phyloP scores from a whole-genome alignment of 129 eudicot species.

The Dittrichia graveolens region DNA sequence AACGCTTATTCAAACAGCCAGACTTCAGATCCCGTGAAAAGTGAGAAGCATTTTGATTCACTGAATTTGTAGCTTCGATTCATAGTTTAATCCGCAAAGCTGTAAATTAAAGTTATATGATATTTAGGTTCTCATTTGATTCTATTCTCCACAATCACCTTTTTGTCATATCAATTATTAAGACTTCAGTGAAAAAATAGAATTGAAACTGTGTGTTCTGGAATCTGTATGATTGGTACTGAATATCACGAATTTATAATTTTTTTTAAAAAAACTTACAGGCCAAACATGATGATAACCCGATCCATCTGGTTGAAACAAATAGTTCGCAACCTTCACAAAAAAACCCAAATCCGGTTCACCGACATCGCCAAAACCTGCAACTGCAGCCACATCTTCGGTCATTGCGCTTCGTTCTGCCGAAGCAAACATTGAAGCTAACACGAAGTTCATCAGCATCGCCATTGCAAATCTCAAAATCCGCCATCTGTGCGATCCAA shows the following conservation, averaged over 20 bases:
- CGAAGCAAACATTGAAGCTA: slow-evolving; percentile 62
- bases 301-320: slow-evolving; percentile 61
- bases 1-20: too few species aligned
- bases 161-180: too few species aligned
- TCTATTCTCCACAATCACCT: too few species aligned
- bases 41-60: too few species aligned
- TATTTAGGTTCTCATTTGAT: too few species aligned
- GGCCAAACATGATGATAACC: slow-evolving; percentile 98
- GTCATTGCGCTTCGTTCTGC: slow-evolving; percentile 55
- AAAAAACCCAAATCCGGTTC: slow-evolving; percentile 34
- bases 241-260: not conserved
- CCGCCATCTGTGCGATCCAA: slow-evolving; percentile 46
- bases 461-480: slow-evolving; percentile 39
- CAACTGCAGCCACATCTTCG: slow-evolving; percentile 26
- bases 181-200: not conserved
- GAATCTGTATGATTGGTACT: not conserved
- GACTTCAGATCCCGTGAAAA: too few species aligned
- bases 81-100: too few species aligned
- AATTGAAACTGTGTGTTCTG: not conserved
- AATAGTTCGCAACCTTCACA: slow-evolving; percentile 42
- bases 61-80: too few species aligned
- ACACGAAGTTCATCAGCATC: slow-evolving; percentile 45
- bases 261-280: slow-evolving; percentile 45
- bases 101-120: too few species aligned
- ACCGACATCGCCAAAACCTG: slow-evolving; percentile 16